These are phyloP conservation scores for Ettlia oleoabundans DNA, from an alignment of 139 green algal species.

Conservation along the genomic window DNA sequence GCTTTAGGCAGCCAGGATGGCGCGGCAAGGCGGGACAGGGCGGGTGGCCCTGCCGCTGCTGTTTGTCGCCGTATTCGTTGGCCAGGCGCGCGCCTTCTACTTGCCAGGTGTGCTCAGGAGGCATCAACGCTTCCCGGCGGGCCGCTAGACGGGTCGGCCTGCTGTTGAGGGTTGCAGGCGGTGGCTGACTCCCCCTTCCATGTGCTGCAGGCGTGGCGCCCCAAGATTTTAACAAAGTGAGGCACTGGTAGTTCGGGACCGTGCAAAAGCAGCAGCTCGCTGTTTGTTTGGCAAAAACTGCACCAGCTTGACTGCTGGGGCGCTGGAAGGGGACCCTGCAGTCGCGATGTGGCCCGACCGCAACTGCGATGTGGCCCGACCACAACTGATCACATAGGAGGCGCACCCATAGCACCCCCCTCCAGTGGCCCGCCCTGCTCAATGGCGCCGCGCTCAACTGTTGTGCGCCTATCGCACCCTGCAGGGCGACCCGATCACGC, in stretches of 20 bases:
- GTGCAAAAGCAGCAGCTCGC: background rate
- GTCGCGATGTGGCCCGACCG: too few relatives aligned
- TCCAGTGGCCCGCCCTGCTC: too few relatives aligned
- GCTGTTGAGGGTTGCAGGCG: background rate
- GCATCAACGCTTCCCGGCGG: background rate
- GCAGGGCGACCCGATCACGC: slow-evolving; percentile 83
- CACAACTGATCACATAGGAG: too few relatives aligned
- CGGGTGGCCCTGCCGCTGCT: background rate
- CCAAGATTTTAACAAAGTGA: slow-evolving; percentile 83
- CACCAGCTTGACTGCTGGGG: too few relatives aligned
- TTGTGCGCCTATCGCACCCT: background rate
- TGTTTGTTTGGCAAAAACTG: too few relatives aligned
- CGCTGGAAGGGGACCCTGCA: too few relatives aligned
- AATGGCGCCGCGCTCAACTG: too few relatives aligned
- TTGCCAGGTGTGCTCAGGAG: slow-evolving; percentile 66
- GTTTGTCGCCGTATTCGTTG: slow-evolving; percentile 7
- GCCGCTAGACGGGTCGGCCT: background rate
- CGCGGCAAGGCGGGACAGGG: background rate
- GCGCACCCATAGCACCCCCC: too few relatives aligned
- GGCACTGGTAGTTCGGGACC: background rate
- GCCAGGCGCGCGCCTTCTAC: slow-evolving; percentile 74
- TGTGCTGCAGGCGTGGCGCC: slow-evolving; percentile 77
- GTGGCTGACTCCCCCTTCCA: background rate
- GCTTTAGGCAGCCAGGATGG: background rate
- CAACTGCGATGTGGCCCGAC: too few relatives aligned